Base-by-base conservation (phyloP, 768 basidiomycete species). In the Saitozyma sp. region DNA sequence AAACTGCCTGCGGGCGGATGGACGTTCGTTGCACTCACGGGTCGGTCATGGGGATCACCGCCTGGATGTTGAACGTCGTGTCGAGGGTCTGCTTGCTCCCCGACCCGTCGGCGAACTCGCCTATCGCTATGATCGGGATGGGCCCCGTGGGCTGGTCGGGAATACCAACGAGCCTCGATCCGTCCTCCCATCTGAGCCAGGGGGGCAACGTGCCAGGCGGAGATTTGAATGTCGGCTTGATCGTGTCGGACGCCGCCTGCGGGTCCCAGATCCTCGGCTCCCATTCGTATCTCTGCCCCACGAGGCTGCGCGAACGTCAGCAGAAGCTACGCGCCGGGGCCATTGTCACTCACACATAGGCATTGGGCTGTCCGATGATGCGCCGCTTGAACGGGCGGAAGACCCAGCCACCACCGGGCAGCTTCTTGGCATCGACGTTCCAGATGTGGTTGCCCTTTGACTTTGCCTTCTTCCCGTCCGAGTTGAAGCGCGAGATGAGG, bases 361-460 rank as follows among this genome's bases (percentile, higher is more conserved):
- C 82, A 13, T 91, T 88, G 13, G 93, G 90, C 9, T 84, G 83
- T 37, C 92, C 92, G 41, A 92, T 89, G 58, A 98, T 86, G 79
- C 88, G 89, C 59, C 93, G 87, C 71, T 88, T 83, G 81, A 95
- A 96, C 11, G 90, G 88, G 55, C 91, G 85, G 82, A 95, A 96
- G 56, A 86, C 84, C 92, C 92, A 97, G 66, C 84, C 82, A 48
- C 88, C 86, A 4, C 70, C 63, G 1, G 78, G 74, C 50, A 78
- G 75, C 79, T 91, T 94, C 81, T 86, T 91, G n/a, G 92, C 95
- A 72, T 97, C 92, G 55, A 98, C 89, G 74, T 92, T 94, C 95
- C 95, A 99, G 68, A 97, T 96, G 73, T 98, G 95, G 81, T 99
- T 99, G 52, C 95, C 95, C 82, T 96, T 96, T 58, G 92, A 94